Base-by-base conservation (phyloP, 2,329 filamentous ascomycete genomes). In the Fusarium sp. region DNA sequence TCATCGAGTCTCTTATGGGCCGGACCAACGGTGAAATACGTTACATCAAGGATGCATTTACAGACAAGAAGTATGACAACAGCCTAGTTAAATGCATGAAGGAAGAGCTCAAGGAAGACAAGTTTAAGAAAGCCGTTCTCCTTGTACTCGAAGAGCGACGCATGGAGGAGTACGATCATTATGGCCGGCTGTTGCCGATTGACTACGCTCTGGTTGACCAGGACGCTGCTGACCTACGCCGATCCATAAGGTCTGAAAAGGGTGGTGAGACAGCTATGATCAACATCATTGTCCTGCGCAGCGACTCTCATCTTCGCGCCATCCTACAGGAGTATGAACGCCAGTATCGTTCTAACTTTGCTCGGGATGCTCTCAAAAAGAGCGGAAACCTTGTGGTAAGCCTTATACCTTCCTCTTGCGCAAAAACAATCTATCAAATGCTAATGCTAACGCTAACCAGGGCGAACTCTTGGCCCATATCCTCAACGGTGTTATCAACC, bases 401-500 rank as follows among this genome's bases (percentile, higher is more conserved):
- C 90, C 10, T 27, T 39, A 15, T n/a, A 47, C 11, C 17, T 49
- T 31, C 33, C 31, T 15, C 17, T 45, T 20, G 13, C 23, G 25
- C 31, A 25, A 25, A 29, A 20, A 37, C 42, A 27, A 25, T 36
- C 29, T n/a, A 10, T 37, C 25, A 17, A 11, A 40, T 59, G n/a
- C 53, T 17, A 11, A 40, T 59, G n/a, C 53, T 63, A 45, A 67
- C 55, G 25, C n/a, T 37, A 11, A 31, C 33, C 43, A 97, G 94
- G 96, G 96, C 67, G 96, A 99, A 81, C 89, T 97, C 20, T 88
- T 98, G 36, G 93, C 94, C 1, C 96, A 98, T 79, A 93, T 98
- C 72, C 90, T 99, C 75, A 97, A 98, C 80, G 96, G 96, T 74
- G 90, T 97, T 58, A 97, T 98, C 82, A 98, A 98, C 81, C 92